These are phyloP conservation scores for Xerocomellus intermedius DNA, from an alignment of 768 basidiomycete genomes.

Conservation along the genomic window DNA sequence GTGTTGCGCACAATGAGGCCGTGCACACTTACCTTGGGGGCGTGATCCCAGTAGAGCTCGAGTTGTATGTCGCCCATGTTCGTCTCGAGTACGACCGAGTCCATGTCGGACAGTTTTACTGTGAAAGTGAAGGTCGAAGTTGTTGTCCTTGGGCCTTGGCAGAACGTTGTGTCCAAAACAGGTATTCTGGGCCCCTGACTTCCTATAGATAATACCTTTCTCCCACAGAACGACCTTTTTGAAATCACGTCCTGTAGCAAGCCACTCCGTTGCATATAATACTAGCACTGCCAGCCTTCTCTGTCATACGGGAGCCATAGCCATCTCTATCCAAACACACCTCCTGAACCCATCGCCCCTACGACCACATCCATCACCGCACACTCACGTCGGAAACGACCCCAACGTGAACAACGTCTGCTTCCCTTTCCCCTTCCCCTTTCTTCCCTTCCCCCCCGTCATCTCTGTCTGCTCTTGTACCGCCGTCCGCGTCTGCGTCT, in stretches of 20 bases:
- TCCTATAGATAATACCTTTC: too few relatives aligned
- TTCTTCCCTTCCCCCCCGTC: slow-evolving; percentile 53
- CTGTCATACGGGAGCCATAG: too few relatives aligned
- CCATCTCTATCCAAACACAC: too few relatives aligned
- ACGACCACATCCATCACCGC: background rate
- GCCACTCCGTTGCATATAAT: too few relatives aligned
- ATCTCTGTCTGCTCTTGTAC: slow-evolving; percentile 5
- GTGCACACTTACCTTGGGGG: slow-evolving; percentile 54
- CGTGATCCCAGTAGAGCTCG: slow-evolving; percentile 92
- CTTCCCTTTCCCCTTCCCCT: slow-evolving; percentile 79
- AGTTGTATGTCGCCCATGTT: slow-evolving; percentile 83
- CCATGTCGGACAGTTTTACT: slow-evolving; percentile 15
- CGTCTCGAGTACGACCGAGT: slow-evolving; percentile 75
- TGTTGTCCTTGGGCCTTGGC: too few relatives aligned
- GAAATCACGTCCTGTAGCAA: too few relatives aligned
- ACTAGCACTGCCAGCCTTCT: too few relatives aligned
- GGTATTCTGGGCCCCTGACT: too few relatives aligned
- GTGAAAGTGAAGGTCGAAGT: background rate
- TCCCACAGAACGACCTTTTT: too few relatives aligned
- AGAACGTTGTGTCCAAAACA: too few relatives aligned
- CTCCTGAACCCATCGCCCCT: too few relatives aligned
- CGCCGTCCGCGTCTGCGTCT: background rate
- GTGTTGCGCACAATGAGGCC: background rate
- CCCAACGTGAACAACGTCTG: slow-evolving; percentile 73
- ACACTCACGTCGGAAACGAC: slow-evolving; percentile 39